A percentile compares a stretch with the other conserved stretches of the same genome.
These are phyloP conservation scores for Podila verticillata DNA, from an alignment of 192 early-diverging fungal species.

Conservation along the genomic window DNA sequence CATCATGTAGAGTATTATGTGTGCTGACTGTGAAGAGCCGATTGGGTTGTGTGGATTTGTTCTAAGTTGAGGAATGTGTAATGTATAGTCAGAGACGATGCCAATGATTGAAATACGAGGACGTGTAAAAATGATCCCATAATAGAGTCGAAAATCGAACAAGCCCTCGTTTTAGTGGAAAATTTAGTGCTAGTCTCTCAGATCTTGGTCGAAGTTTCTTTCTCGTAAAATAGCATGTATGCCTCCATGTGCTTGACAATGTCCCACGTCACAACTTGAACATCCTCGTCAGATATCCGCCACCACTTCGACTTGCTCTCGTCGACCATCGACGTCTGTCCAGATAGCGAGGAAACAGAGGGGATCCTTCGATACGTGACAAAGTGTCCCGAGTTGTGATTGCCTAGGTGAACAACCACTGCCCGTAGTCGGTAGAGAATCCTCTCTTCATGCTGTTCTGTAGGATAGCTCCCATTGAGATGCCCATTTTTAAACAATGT, in stretches of 20 bases:
- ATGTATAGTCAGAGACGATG: no score
- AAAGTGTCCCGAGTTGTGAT: slow-evolving; percentile 92
- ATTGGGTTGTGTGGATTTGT: no score
- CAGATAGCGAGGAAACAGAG: neutral
- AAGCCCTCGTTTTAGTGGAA: no score
- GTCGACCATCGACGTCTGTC: neutral
- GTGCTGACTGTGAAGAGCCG: no score
- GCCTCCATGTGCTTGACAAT: slow-evolving; percentile 74
- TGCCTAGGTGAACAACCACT: slow-evolving; percentile 87
- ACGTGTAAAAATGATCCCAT: no score
- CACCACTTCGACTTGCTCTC: slow-evolving; percentile 59
- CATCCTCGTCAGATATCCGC: slow-evolving; percentile 76
- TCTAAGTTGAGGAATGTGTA: no score
- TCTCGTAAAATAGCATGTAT: slow-evolving; percentile 84
- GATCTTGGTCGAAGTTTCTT: slow-evolving; percentile 9
- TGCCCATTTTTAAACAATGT: no score
- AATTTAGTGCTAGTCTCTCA: no score
- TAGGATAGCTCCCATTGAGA: no score
- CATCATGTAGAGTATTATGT: no score
- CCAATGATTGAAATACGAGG: no score
- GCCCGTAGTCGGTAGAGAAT: slow-evolving; percentile 76
- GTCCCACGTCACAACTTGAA: slow-evolving; percentile 70
- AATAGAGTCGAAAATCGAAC: no score
- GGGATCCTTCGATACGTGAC: slow-evolving; percentile 81
- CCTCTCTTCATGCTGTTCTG: slow-evolving; percentile 22